These are phyloP conservation scores for Saitozyma podzolica DNA, from an alignment of 768 basidiomycete genomes.

Conservation along the genomic window DNA sequence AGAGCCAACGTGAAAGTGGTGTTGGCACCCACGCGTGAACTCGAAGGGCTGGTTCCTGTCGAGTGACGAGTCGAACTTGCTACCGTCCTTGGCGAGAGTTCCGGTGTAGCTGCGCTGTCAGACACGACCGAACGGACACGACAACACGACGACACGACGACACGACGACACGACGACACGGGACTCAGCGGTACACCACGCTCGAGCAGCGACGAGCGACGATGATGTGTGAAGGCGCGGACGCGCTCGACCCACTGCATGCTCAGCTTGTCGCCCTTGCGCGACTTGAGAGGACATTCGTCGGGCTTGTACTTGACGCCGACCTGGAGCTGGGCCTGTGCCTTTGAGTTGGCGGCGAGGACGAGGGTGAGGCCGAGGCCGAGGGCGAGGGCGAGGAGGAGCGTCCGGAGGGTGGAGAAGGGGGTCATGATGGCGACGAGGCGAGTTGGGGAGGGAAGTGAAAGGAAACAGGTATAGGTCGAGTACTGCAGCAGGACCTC, in stretches of 20 bases:
- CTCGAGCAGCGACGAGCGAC: no score
- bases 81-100: conserved; percentile 69
- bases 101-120: conserved; percentile 64
- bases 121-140: not conserved
- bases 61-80: conserved; percentile 87
- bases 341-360: conserved; percentile 5
- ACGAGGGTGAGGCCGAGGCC: not conserved
- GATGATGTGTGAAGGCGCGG: not conserved
- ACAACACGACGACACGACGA: no score
- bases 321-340: conserved; percentile 31
- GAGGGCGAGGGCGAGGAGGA: not conserved
- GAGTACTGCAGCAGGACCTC: no score
- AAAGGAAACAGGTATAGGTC: no score
- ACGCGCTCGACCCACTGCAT: conserved; percentile 47
- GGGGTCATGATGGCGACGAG: no score
- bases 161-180: no score
- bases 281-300: conserved; percentile 46
- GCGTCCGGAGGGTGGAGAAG: not conserved
- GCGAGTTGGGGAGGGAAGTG: no score
- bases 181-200: no score
- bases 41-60: conserved; percentile 74
- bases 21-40: conserved; percentile 59
- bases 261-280: conserved; percentile 48
- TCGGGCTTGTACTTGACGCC: conserved; percentile 50
- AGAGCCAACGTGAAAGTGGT: not conserved